Percentiles rank a stretch among this genome's conserved stretches.
Evolutionary conservation across 2,329 filamentous ascomycete species (phyloP).

Genomic region (Colletotrichum cereale): DNA sequence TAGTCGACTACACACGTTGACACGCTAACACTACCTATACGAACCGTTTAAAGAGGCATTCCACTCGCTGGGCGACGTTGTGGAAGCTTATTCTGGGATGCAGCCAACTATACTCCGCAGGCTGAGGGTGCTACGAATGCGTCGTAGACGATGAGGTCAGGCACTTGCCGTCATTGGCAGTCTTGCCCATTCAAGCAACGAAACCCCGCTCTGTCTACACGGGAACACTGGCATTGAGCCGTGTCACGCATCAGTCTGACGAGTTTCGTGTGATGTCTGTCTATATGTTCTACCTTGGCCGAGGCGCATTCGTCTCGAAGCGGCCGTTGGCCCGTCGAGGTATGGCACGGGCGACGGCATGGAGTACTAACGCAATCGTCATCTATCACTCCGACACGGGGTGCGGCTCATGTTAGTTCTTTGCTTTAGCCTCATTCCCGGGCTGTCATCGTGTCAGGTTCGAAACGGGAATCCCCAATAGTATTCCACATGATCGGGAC

Average conservation of each 20-base stretch:
- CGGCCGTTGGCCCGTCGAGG: not conserved
- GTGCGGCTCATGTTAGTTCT: not conserved
- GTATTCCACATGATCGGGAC: not conserved
- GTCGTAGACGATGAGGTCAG: not conserved
- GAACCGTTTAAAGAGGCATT: not conserved
- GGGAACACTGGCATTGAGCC: not conserved
- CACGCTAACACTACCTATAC: not conserved
- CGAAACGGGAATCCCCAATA: constrained; percentile 1
- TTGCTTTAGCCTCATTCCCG: not conserved
- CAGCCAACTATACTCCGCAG: not conserved
- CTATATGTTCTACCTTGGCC: too few species aligned
- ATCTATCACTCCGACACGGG: not conserved
- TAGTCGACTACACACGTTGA: not conserved
- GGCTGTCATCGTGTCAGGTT: constrained; percentile 8
- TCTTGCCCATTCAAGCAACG: not conserved
- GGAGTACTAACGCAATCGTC: not conserved
- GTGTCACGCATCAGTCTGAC: not conserved
- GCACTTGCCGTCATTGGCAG: not conserved
- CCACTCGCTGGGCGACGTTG: not conserved
- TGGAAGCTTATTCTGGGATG: not conserved
- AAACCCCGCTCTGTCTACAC: not conserved
- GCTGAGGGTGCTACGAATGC: not conserved
- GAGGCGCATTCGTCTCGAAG: not conserved
- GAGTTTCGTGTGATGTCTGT: not conserved
- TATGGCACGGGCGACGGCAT: not conserved